Conservation (phyloP, 2,329 filamentous ascomycete genomes). For the Aureobasidium zeae region DNA sequence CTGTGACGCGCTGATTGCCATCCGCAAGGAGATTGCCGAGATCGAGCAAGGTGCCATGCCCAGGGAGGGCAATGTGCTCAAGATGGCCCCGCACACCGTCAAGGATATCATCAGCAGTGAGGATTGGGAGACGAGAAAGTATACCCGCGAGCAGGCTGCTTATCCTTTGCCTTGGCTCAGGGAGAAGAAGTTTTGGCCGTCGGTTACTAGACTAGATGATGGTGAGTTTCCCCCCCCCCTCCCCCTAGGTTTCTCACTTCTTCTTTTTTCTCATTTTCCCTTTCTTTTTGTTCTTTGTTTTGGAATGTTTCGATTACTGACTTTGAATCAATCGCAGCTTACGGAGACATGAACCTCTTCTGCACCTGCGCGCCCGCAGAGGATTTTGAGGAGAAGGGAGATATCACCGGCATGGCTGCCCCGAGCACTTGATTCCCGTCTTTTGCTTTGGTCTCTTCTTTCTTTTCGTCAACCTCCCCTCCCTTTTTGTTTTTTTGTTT, state of each 20-base stretch:
- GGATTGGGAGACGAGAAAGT: conserved; percentile 77
- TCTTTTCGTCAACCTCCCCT: not conserved
- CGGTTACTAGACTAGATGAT: conserved; percentile 77
- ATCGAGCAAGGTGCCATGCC: conserved; percentile 72
- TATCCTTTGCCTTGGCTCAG: conserved; percentile 74
- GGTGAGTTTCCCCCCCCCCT: too few relatives aligned
- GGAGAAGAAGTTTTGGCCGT: conserved; percentile 98
- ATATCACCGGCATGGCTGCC: conserved; percentile 26
- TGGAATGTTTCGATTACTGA: conserved; percentile 20
- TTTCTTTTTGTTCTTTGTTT: not conserved
- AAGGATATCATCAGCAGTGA: conserved; percentile 63
- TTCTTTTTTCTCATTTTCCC: not conserved
- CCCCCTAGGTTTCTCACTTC: too few relatives aligned
- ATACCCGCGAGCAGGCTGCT: conserved; percentile 71
- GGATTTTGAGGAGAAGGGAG: conserved; percentile 37
- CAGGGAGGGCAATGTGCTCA: conserved; percentile 70
- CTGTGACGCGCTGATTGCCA: conserved; percentile 78
- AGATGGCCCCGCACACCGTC: conserved; percentile 80
- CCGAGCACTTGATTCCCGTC: too few relatives aligned
- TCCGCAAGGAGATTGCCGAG: conserved; percentile 73
- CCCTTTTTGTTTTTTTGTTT: not conserved
- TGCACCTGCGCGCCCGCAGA: conserved; percentile 87
- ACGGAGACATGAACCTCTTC: conserved; percentile 86
- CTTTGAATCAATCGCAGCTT: conserved; percentile 45
- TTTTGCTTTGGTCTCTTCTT: conserved; percentile 6